Conservation (phyloP, 2,329 filamentous ascomycete species). For the Colletotrichum endophyticum region DNA sequence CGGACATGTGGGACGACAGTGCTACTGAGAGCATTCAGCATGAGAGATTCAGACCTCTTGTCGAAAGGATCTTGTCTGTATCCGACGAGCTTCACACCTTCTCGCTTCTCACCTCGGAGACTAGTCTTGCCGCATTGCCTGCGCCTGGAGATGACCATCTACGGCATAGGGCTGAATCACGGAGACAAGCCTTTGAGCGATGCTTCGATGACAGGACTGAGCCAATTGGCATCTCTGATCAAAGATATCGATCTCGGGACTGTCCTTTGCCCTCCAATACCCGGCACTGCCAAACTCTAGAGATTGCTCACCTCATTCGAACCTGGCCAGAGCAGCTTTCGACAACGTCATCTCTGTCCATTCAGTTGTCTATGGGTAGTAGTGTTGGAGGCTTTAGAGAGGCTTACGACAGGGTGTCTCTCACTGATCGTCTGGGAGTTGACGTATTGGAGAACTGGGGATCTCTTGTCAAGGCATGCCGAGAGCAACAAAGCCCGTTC, state of each 20-base stretch:
- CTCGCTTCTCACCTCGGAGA: background rate
- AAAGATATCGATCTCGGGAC: constrained; percentile 24
- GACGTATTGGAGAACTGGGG: constrained; percentile 48
- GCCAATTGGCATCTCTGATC: background rate
- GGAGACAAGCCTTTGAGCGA: constrained; percentile 10
- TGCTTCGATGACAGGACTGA: constrained; percentile 26
- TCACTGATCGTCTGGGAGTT: constrained; percentile 43
- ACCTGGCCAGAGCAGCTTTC: constrained; percentile 21
- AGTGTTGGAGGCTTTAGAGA: constrained; percentile 42
- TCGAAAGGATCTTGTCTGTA: constrained; percentile 30
- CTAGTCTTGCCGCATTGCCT: constrained; percentile 11
- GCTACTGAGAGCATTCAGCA: constrained; percentile 41
- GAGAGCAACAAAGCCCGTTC: constrained; percentile 31
- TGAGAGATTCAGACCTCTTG: constrained; percentile 36
- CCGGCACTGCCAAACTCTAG: constrained; percentile 21
- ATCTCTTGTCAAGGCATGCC: constrained; percentile 41
- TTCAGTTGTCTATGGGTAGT: constrained; percentile 7
- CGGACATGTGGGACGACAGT: constrained; percentile 32
- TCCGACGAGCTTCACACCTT: constrained; percentile 32
- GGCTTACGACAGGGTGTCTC: constrained; percentile 29
- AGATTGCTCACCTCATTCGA: constrained; percentile 21
- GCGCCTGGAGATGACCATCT: constrained; percentile 23
- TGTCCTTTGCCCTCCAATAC: background rate
- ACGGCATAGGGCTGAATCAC: constrained; percentile 22
- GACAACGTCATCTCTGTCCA: constrained; percentile 16